phyloP scores from a whole-genome alignment of 805 yeast species.

The Cyberlindnera petersonii region DNA sequence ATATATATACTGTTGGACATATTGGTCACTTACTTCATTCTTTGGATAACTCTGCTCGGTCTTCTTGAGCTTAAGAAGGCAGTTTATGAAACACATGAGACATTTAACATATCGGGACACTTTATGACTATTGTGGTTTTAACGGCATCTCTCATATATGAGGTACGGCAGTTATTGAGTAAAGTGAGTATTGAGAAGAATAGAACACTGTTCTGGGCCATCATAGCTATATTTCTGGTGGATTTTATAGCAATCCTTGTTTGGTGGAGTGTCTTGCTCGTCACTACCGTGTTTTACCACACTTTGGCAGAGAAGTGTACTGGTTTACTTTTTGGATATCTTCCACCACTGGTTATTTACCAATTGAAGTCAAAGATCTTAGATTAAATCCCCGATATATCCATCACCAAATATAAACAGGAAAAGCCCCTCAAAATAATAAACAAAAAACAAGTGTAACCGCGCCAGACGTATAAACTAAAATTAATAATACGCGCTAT shows the following conservation, averaged over 20 bases:
- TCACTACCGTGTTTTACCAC: constrained; percentile 18
- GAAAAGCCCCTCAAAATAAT: too few relatives aligned
- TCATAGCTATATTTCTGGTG: not conserved
- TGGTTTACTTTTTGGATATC: constrained; percentile 10
- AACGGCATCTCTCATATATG: constrained; percentile 7
- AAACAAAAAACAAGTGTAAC: too few relatives aligned
- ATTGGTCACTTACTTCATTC: not conserved
- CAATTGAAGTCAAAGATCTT: constrained; percentile 1
- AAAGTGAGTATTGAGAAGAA: constrained; percentile 1
- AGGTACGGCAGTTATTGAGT: not conserved
- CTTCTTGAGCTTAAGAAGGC: not conserved
- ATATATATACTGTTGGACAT: not conserved
- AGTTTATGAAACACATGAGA: not conserved
- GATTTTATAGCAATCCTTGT: not conserved
- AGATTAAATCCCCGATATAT: too few relatives aligned
- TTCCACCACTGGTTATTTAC: constrained; percentile 4
- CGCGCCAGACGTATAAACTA: too few relatives aligned
- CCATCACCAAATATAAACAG: not conserved
- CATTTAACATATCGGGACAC: constrained; percentile 16
- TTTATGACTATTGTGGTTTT: constrained; percentile 12
- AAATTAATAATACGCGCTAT: too few relatives aligned
- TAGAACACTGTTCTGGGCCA: not conserved
- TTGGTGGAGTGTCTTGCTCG: constrained; percentile 15
- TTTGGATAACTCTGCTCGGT: not conserved
- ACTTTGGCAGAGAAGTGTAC: constrained; percentile 11